phyloP scores from a whole-genome alignment of 176 grass and related monocot genomes.

The Carex kokanica region DNA sequence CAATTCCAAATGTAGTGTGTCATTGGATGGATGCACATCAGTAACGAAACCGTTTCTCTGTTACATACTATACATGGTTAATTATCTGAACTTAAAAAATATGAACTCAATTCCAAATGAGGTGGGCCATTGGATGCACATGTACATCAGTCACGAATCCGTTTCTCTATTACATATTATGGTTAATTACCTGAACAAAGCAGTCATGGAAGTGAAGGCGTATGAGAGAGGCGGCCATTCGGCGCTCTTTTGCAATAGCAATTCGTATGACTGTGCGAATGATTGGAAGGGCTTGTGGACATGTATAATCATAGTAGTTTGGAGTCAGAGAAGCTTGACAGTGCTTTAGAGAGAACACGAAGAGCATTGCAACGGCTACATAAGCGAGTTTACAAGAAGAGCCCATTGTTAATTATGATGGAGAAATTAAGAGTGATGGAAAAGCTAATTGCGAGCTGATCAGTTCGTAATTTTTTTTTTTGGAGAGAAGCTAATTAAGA shows the following conservation, averaged over 20 bases:
- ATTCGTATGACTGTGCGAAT: not conserved
- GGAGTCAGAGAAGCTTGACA: conserved; percentile 3
- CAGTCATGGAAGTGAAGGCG: conserved; percentile 15
- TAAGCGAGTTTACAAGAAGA: not conserved
- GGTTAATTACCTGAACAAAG: conserved; percentile 6
- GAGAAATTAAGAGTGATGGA: not conserved
- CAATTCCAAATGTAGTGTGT: not conserved
- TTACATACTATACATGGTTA: not conserved
- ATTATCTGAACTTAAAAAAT: not conserved
- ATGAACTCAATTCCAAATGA: no score
- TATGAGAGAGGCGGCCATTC: conserved; percentile 2
- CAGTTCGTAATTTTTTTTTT: not conserved
- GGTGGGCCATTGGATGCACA: no score
- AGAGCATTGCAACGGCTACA: not conserved
- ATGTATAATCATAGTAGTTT: conserved; percentile 16
- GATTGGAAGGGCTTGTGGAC: not conserved
- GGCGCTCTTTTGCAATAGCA: not conserved
- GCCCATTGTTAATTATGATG: not conserved
- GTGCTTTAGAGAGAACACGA: not conserved
- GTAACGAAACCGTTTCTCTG: not conserved
- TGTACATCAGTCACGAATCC: not conserved
- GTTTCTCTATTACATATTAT: not conserved
- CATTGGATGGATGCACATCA: not conserved
- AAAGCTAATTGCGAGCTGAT: not conserved
- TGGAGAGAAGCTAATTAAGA: not conserved